Percentiles rank a stretch among this genome's conserved stretches.
These are phyloP conservation scores for Decorospora gaudefroyi DNA, from an alignment of 2,329 filamentous ascomycete species.

Conservation along the genomic window DNA sequence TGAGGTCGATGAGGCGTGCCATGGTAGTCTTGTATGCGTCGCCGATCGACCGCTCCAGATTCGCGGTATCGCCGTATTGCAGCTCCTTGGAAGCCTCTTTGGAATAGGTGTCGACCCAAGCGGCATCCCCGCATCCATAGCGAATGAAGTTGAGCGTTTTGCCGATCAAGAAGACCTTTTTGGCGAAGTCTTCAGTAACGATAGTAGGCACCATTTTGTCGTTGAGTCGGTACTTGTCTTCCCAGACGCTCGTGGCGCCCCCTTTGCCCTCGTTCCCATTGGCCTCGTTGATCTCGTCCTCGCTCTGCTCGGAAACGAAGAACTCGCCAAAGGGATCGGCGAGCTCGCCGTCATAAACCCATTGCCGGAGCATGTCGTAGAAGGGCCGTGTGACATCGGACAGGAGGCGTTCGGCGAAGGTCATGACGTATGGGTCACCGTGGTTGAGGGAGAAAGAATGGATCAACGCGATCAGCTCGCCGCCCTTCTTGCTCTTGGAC, in stretches of 20 bases:
- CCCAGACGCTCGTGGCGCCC: constrained; percentile 89
- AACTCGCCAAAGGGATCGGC: constrained; percentile 96
- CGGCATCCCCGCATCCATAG: constrained; percentile 88
- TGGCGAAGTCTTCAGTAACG: constrained; percentile 88
- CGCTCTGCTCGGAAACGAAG: constrained; percentile 84
- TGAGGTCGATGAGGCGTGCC: constrained; percentile 88
- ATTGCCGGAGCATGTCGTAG: constrained; percentile 92
- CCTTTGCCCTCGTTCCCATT: constrained; percentile 50
- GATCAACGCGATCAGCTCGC: constrained; percentile 89
- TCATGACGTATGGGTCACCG: constrained; percentile 90
- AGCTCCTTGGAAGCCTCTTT: constrained; percentile 91
- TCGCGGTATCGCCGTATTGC: constrained; percentile 89
- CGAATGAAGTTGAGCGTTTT: constrained; percentile 98
- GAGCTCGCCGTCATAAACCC: constrained; percentile 98
- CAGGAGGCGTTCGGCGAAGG: constrained; percentile 88
- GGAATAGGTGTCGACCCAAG: constrained; percentile 95
- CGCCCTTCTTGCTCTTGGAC: constrained; percentile 79
- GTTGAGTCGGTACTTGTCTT: constrained; percentile 91
- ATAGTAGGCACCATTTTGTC: constrained; percentile 89
- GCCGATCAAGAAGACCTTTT: constrained; percentile 95
- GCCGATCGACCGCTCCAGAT: constrained; percentile 89
- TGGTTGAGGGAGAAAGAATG: constrained; percentile 92
- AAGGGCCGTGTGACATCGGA: constrained; percentile 89
- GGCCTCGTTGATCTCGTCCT: constrained; percentile 51
- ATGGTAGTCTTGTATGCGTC: constrained; percentile 98